These are phyloP conservation scores for Arabidopsis lyrata DNA, from an alignment of 441 rosid species.

Conservation along the genomic window DNA sequence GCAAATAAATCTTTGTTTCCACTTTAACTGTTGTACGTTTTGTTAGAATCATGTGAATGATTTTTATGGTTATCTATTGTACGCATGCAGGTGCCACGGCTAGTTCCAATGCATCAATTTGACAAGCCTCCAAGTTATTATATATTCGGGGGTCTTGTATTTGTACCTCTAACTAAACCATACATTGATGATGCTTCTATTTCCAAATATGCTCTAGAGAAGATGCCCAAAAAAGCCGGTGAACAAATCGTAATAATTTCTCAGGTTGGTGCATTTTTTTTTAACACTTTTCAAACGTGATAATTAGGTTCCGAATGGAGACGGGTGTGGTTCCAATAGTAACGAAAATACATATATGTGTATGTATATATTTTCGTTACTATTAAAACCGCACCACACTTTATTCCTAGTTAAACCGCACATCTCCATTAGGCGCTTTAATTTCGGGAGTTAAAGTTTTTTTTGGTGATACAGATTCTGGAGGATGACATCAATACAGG, in stretches of 20 bases:
- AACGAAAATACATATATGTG: too few species aligned
- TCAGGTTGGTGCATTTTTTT: slow-evolving; percentile 53
- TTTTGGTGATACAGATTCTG: slow-evolving; percentile 57
- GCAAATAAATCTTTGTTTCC: background rate
- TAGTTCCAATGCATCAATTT: slow-evolving; percentile 73
- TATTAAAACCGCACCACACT: too few species aligned
- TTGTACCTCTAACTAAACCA: slow-evolving; percentile 69
- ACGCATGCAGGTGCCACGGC: slow-evolving; percentile 70
- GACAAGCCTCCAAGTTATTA: slow-evolving; percentile 74
- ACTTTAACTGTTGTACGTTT: background rate
- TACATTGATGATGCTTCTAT: slow-evolving; percentile 62
- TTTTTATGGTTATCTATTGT: background rate
- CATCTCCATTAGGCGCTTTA: too few species aligned
- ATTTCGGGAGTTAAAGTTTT: background rate
- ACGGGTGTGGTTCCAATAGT: too few species aligned
- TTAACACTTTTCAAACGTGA: background rate
- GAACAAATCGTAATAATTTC: slow-evolving; percentile 77
- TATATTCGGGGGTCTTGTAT: slow-evolving; percentile 79
- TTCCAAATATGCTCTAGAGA: slow-evolving; percentile 62
- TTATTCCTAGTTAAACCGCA: too few species aligned
- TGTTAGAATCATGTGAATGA: background rate
- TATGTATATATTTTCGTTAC: too few species aligned
- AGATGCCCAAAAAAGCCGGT: slow-evolving; percentile 59
- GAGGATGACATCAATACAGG: slow-evolving; percentile 78
- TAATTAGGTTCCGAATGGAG: too few species aligned